Evolutionary conservation across 257 asterid genomes (phyloP).

Genomic region (Penstemon barbatus): DNA sequence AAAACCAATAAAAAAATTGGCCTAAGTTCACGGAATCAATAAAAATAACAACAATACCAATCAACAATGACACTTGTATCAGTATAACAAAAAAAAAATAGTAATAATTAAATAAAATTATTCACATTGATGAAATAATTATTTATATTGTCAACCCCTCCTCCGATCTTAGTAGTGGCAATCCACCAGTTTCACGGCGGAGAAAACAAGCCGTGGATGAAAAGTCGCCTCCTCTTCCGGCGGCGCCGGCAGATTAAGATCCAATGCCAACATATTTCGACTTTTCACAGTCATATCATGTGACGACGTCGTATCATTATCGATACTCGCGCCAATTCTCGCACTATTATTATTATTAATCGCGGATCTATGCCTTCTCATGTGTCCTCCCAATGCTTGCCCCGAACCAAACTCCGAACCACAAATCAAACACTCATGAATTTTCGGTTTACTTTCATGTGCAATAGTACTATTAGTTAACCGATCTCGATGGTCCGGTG

Average conservation of each 20-base stretch:
- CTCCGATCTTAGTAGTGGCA: conserved; percentile 51
- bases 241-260: conserved; percentile 83
- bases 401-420: conserved; percentile 84
- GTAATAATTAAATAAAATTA: conserved; percentile 27
- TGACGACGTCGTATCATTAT: conserved; percentile 23
- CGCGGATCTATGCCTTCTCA: conserved; percentile 75
- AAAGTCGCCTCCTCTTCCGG: conserved; percentile 44
- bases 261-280: conserved; percentile 48
- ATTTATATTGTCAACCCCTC: conserved; percentile 36
- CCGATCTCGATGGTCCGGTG: too few relatives aligned
- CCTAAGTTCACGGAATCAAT: conserved; percentile 27
- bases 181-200: conserved; percentile 66
- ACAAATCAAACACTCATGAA: conserved; percentile 77
- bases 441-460: conserved; percentile 40
- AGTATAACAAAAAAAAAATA: conserved; percentile 17
- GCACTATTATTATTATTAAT: neutral
- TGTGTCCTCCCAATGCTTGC: conserved; percentile 92
- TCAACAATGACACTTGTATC: conserved; percentile 29
- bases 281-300: conserved; percentile 36
- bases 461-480: neutral
- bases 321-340: conserved; percentile 20
- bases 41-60: conserved; percentile 23
- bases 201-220: conserved; percentile 42
- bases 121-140: conserved; percentile 33
- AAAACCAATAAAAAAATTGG: conserved; percentile 26